Evolutionary conservation across 2,329 filamentous ascomycete genomes (phyloP).

Genomic region (Neodidymelliopsis sp.): DNA sequence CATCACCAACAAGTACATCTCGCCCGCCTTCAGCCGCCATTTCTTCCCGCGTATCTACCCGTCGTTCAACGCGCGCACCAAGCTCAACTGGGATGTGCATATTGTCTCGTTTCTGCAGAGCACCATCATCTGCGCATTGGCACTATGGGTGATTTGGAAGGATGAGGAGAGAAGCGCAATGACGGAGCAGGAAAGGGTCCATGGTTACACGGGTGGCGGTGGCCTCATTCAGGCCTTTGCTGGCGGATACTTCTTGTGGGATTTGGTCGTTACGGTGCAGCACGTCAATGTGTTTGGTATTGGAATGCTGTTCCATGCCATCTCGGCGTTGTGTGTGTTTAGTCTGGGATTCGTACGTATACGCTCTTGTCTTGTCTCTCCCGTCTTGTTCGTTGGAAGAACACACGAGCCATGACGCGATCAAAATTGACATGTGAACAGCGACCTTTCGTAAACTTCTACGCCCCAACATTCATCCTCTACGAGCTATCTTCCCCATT

Average conservation of each 20-base stretch:
- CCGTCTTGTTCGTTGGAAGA: neutral
- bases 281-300: slow-evolving; percentile 76
- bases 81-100: slow-evolving; percentile 85
- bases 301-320: slow-evolving; percentile 79
- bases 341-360: slow-evolving; percentile 78
- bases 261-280: slow-evolving; percentile 72
- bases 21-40: slow-evolving; percentile 69
- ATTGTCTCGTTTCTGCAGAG: slow-evolving; percentile 85
- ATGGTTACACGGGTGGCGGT: slow-evolving; percentile 76
- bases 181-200: slow-evolving; percentile 73
- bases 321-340: slow-evolving; percentile 77
- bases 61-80: slow-evolving; percentile 67
- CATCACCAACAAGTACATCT: slow-evolving; percentile 69
- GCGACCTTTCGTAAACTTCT: slow-evolving; percentile 86
- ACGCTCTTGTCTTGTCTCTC: slow-evolving; percentile 2
- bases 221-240: slow-evolving; percentile 80
- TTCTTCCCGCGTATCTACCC: slow-evolving; percentile 71
- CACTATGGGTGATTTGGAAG: slow-evolving; percentile 73
- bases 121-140: slow-evolving; percentile 72
- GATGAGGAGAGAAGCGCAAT: slow-evolving; percentile 74
- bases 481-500: slow-evolving; percentile 88
- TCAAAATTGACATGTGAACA: no score
- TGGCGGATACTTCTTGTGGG: slow-evolving; percentile 85
- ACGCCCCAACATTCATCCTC: slow-evolving; percentile 80
- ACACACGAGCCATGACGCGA: slow-evolving; percentile 1